phyloP scores from a whole-genome alignment of 805 yeast species.

The Saturnispora sanitii region DNA sequence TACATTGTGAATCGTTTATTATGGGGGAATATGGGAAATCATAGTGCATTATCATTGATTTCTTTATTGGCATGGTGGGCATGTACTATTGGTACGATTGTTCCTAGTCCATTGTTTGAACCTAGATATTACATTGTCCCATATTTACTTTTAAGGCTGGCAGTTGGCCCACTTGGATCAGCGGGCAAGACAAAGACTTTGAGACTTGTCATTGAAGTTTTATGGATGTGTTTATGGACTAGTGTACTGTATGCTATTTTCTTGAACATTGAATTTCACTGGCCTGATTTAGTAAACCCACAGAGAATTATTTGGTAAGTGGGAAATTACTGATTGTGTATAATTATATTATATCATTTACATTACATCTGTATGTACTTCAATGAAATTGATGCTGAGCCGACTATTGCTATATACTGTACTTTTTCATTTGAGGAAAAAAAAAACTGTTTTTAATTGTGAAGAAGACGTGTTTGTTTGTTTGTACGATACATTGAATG shows the following conservation, averaged over 20 bases:
- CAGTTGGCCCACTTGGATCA: constrained; percentile 34
- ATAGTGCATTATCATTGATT: constrained; percentile 21
- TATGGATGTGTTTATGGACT: constrained; percentile 54
- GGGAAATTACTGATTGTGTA: constrained; percentile 1
- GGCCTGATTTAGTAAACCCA: constrained; percentile 51
- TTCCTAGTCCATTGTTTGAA: constrained; percentile 89
- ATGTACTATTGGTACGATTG: constrained; percentile 50
- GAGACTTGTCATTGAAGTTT: constrained; percentile 43
- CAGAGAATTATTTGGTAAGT: constrained; percentile 86
- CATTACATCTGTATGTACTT: not conserved
- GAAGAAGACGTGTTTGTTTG: too few species aligned
- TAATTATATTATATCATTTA: not conserved
- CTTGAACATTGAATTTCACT: constrained; percentile 48
- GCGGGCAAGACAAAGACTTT: too few species aligned
- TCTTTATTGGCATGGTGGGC: constrained; percentile 41
- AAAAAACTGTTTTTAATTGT: too few species aligned
- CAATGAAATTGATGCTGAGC: not conserved
- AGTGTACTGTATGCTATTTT: constrained; percentile 45
- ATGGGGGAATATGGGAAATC: constrained; percentile 4
- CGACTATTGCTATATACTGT: too few species aligned
- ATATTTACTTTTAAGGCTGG: constrained; percentile 60
- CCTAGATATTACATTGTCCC: constrained; percentile 90
- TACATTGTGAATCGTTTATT: constrained; percentile 21
- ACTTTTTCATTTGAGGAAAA: too few species aligned
- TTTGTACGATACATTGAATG: not conserved